These are phyloP conservation scores for Talaromyces sp. DNA, from an alignment of 2,329 filamentous ascomycete species.

Conservation along the genomic window DNA sequence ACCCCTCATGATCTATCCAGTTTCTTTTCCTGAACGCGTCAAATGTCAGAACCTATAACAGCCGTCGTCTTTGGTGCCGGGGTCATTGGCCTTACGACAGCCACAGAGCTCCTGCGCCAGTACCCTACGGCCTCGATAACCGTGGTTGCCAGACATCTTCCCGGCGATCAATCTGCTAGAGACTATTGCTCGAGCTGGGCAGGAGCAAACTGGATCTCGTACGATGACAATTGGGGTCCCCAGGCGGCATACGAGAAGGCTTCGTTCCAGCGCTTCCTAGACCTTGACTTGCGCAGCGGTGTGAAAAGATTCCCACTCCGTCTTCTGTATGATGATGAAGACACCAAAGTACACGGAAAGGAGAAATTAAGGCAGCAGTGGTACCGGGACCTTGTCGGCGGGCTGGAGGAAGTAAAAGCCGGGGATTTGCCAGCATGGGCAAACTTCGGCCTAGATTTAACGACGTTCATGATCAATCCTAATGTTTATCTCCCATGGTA, in stretches of 20 bases:
- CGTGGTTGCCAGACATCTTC: conserved; percentile 1
- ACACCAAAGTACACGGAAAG: not conserved
- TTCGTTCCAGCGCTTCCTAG: not conserved
- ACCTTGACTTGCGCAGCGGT: not conserved
- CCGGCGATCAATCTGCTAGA: not conserved
- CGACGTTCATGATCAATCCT: conserved; percentile 3
- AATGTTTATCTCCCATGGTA: conserved; percentile 2
- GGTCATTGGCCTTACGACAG: conserved; percentile 1
- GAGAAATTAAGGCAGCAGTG: not conserved
- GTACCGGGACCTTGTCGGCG: conserved; percentile 2
- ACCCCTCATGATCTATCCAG: not conserved
- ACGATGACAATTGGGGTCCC: not conserved
- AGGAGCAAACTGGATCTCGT: conserved; percentile 2
- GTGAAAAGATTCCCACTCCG: not conserved
- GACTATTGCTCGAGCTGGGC: conserved; percentile 3
- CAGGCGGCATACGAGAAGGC: not conserved
- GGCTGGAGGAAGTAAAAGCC: not conserved
- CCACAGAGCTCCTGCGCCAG: not conserved
- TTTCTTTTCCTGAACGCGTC: not conserved
- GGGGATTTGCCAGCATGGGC: not conserved
- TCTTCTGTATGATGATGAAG: not conserved
- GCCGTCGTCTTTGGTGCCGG: conserved; percentile 5
- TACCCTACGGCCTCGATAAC: not conserved
- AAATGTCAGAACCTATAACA: not conserved
- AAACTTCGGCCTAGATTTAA: not conserved